Evolutionary conservation across 2,329 filamentous ascomycete species (phyloP).

Genomic region (Stagonosporopsis rhizophila): DNA sequence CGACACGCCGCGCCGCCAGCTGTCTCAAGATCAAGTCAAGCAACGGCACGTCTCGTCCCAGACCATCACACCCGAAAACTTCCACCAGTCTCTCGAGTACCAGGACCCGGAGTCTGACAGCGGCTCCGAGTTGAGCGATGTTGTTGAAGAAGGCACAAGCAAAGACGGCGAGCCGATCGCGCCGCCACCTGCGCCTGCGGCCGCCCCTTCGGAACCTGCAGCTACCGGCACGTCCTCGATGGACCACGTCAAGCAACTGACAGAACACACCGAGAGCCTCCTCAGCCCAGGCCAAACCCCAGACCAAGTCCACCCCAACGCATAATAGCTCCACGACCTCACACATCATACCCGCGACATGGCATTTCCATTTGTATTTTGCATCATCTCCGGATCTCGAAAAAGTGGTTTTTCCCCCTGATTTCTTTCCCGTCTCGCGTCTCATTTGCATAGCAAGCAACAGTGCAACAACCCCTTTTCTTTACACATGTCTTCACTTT

Average conservation of each 20-base stretch:
- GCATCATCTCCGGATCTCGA: conserved; percentile 13
- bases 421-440: neutral
- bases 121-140: conserved; percentile 44
- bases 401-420: conserved; percentile 8
- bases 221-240: neutral
- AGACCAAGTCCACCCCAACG: neutral
- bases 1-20: conserved; percentile 29
- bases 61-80: conserved; percentile 45
- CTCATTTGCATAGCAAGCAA: conserved; percentile 22
- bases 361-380: conserved; percentile 20
- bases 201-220: neutral
- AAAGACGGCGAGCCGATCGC: conserved; percentile 9
- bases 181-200: neutral
- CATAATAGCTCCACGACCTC: neutral
- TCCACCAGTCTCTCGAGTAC: conserved; percentile 33
- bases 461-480: too few species aligned
- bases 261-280: conserved; percentile 5
- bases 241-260: conserved; percentile 3
- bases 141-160: conserved; percentile 36
- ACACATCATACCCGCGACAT: conserved; percentile 14
- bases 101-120: conserved; percentile 32
- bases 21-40: conserved; percentile 39
- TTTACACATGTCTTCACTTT: too few species aligned
- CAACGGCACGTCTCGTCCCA: conserved; percentile 47
- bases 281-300: neutral